Evolutionary conservation across 768 basidiomycete species (phyloP).

Genomic region (Coprinopsis sp.): DNA sequence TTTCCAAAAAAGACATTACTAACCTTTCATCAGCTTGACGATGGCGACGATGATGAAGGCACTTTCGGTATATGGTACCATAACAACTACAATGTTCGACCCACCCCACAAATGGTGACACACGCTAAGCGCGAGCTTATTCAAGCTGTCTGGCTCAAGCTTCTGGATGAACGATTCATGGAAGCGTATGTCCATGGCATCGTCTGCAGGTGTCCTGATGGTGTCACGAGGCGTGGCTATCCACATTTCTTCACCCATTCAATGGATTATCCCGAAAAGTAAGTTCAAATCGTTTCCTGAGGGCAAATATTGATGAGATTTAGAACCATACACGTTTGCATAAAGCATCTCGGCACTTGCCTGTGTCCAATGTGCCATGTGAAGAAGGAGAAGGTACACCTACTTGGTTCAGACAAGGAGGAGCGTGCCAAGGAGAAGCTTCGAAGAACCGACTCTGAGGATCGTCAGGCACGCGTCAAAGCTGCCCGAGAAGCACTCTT

Average conservation of each 20-base stretch:
- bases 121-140: constrained; percentile 18
- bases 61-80: background rate
- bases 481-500: too few species aligned
- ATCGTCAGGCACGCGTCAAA: too few species aligned
- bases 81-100: constrained; percentile 1
- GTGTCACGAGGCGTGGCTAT: constrained; percentile 11
- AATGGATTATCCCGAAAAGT: background rate
- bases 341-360: too few species aligned
- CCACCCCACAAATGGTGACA: background rate
- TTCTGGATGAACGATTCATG: constrained; percentile 30
- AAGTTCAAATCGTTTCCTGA: background rate
- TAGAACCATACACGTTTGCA: background rate
- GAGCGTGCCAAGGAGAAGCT: too few species aligned
- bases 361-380: too few species aligned
- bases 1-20: too few species aligned
- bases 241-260: background rate
- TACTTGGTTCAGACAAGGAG: too few species aligned
- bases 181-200: constrained; percentile 29
- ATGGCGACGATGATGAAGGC: too few species aligned
- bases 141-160: constrained; percentile 21
- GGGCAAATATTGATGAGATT: background rate
- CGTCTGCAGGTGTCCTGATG: constrained; percentile 25
- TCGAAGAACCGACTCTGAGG: too few species aligned
- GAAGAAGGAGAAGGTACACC: too few species aligned
- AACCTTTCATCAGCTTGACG: too few species aligned